Evolutionary conservation across 495 filamentous ascomycete genomes (phyloP).

Genomic region (Annulohypoxylon moriforme): DNA sequence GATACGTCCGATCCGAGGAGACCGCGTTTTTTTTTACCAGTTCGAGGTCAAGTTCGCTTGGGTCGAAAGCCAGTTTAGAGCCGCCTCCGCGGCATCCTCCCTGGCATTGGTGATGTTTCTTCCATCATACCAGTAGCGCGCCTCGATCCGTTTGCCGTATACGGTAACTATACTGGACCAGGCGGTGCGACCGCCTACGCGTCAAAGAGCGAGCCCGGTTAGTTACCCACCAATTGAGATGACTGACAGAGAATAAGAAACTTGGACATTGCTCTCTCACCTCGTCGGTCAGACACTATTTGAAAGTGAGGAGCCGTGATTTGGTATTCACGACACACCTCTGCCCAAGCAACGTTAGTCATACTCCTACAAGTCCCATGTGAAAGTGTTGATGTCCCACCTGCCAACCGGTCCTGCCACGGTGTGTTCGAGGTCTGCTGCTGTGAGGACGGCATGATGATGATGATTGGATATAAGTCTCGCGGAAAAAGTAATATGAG

Average conservation of each 20-base stretch:
- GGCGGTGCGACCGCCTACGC: conserved; percentile 84
- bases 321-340: conserved; percentile 68
- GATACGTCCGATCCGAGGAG: neutral
- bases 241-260: neutral
- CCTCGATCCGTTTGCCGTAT: conserved; percentile 64
- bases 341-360: conserved; percentile 54
- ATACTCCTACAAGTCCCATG: conserved; percentile 8
- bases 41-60: conserved; percentile 32
- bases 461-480: conserved; percentile 25
- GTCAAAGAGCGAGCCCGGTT: conserved; percentile 12
- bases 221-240: conserved; percentile 10
- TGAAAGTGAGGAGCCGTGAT: conserved; percentile 70
- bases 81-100: conserved; percentile 88
- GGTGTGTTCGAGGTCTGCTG: conserved; percentile 40
- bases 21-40: conserved; percentile 31
- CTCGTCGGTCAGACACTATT: conserved; percentile 82
- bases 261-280: conserved; percentile 55
- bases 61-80: conserved; percentile 64
- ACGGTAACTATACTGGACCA: conserved; percentile 83
- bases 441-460: conserved; percentile 44
- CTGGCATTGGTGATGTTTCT: conserved; percentile 86
- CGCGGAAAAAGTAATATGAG: conserved; percentile 21
- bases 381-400: conserved; percentile 34
- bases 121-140: conserved; percentile 93
- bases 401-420: conserved; percentile 54